Evolutionary conservation across 257 asterid species (phyloP).

Genomic region (Perilla frutescens): DNA sequence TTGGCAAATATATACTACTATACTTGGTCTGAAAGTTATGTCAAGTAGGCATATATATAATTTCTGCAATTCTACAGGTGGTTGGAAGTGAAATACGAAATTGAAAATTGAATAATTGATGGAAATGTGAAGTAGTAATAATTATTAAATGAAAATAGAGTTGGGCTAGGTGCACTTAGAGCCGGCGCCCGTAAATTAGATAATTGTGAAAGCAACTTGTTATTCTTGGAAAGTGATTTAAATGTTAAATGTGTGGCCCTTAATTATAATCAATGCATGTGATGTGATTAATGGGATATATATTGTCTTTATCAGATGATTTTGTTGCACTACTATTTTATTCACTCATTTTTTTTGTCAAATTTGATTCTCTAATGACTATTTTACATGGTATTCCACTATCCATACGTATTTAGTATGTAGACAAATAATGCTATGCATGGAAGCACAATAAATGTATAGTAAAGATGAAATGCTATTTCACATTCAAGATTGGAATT

Average conservation of each 20-base stretch:
- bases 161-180: background rate
- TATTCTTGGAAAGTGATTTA: constrained; percentile 15
- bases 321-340: constrained; percentile 19
- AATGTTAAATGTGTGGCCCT: constrained; percentile 16
- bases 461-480: too few species aligned
- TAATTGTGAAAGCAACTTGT: constrained; percentile 21
- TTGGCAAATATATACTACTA: background rate
- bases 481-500: too few species aligned
- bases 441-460: too few species aligned
- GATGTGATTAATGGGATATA: constrained; percentile 22
- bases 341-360: background rate
- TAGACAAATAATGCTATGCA: background rate
- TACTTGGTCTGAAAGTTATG: constrained; percentile 32
- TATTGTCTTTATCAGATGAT: constrained; percentile 21
- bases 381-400: background rate
- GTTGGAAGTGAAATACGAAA: constrained; percentile 14
- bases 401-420: background rate
- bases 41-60: constrained; percentile 20
- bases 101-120: too few species aligned
- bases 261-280: constrained; percentile 26
- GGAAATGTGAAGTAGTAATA: too few species aligned
- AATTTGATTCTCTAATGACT: background rate
- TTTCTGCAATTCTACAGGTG: constrained; percentile 26
- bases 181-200: background rate
- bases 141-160: background rate